phyloP scores from a whole-genome alignment of 768 basidiomycete genomes.

The Mycena sanguinolenta region DNA sequence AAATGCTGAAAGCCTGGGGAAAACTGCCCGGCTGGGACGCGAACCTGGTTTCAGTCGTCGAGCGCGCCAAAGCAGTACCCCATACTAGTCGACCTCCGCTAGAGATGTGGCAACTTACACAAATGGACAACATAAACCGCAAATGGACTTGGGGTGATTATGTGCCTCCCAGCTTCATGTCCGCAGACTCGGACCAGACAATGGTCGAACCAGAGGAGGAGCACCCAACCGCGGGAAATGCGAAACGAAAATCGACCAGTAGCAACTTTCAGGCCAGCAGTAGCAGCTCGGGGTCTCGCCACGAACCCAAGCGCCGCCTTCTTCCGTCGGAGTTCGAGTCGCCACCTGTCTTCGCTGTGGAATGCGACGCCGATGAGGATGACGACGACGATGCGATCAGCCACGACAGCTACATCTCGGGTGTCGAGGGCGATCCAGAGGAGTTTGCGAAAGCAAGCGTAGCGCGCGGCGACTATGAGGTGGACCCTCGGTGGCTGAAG shows the following conservation, averaged over 20 bases:
- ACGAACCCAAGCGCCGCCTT: constrained; percentile 25
- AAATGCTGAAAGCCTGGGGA: constrained; percentile 9
- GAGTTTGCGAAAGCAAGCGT: constrained; percentile 3
- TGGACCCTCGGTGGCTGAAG: constrained; percentile 2
- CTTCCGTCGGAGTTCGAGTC: constrained; percentile 12
- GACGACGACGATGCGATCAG: constrained; percentile 17
- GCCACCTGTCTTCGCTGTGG: neutral
- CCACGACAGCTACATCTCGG: constrained; percentile 7
- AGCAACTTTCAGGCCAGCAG: neutral
- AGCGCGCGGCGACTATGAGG: neutral
- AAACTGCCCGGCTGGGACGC: neutral
- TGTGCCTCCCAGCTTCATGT: constrained; percentile 8
- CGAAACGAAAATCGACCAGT: neutral
- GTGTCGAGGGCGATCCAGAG: constrained; percentile 12
- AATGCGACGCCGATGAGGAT: neutral
- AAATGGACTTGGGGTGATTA: neutral
- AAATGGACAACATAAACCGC: neutral
- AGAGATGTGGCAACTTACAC: neutral
- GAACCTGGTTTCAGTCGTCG: neutral
- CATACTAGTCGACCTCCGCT: neutral
- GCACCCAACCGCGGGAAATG: too few relatives aligned
- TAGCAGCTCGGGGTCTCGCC: neutral
- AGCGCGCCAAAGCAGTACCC: neutral
- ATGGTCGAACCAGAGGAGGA: neutral
- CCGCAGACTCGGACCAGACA: neutral